A percentile compares a stretch with the other conserved stretches of the same genome.
Conservation (phyloP, 139 green algal genomes). For the Closterium sp. region DNA sequence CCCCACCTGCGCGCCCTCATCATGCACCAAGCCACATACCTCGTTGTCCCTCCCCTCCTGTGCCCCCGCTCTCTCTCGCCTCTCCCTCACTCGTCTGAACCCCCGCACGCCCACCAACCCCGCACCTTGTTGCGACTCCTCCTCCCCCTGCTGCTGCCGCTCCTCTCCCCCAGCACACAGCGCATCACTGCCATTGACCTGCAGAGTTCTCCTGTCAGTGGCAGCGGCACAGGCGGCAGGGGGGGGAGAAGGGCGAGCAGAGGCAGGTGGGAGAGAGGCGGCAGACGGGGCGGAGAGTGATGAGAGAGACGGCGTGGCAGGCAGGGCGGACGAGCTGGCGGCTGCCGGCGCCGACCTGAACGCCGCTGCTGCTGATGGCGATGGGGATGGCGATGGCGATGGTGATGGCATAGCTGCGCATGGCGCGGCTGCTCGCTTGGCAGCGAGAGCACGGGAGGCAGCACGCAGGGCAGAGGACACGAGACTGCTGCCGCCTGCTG, state of each 20-base stretch:
- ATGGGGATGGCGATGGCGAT: too few relatives aligned
- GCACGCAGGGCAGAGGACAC: neutral
- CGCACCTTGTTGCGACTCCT: neutral
- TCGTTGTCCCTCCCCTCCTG: neutral
- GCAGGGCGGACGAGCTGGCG: neutral
- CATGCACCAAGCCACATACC: neutral
- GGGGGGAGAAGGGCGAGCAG: neutral
- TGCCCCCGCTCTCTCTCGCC: neutral
- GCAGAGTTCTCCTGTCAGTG: neutral
- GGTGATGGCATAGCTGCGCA: too few relatives aligned
- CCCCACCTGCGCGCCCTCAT: neutral
- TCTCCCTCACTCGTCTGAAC: neutral
- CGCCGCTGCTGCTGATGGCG: too few relatives aligned
- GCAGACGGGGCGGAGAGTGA: neutral
- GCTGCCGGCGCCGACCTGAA: neutral
- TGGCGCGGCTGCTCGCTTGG: neutral
- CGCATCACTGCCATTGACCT: neutral
- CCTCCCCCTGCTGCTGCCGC: neutral
- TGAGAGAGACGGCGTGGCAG: neutral
- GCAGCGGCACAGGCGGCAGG: neutral
- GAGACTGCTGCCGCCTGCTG: neutral
- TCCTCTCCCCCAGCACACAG: neutral
- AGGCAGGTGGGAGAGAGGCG: neutral
- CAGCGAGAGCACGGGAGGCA: neutral
- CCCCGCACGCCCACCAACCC: neutral